Evolutionary conservation across 768 basidiomycete species (phyloP), one percentile per base, ranked within the genome.

Genomic region (Boletus rubroflammeus): DNA sequence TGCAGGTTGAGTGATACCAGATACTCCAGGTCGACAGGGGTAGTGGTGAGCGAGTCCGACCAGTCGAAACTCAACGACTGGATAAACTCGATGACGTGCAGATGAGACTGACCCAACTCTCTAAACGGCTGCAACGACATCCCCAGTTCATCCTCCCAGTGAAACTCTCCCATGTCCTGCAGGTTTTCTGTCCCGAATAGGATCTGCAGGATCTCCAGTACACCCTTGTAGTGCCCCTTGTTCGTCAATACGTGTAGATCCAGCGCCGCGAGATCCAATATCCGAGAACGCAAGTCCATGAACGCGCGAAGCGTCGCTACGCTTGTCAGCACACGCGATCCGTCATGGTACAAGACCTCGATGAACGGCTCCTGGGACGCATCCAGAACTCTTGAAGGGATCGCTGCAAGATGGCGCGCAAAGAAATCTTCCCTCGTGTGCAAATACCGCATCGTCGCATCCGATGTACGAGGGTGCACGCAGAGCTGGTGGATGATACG

Each of bases 361-460:
- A 74, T 76, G 50, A 72, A 75, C 0, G 82, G 79, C 6, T 80
- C 78, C 35, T 75, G 74, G 0, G 74, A 53, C 7, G 73, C 73
- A 25, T 77, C 69, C 0, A 90, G 85, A 0, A 80, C 78, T 53
- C 78, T 76, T 26, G 85, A 81, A 2, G 93, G 89, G 28, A 95
- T 77, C 11, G 77, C 81, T 6, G 84, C 80, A 17, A 96, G 79
- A 64, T 97, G 94, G 2, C 89, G 81, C 3, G 83, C 83, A 63
- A 94, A 93, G 74, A 94, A 98, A 63, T 94, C 86, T 68, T 96
- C 90, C 9, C 86, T 78, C 2, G 90, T 91, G 35, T 90, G 85
- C 32, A 97, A 78, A 65, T 96, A 97, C 0, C 92, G 83, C 72
- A 90, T 86, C 5, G 84, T 85, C 51, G 85, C 83, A 35, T 86